These are phyloP conservation scores for Bimuria novae-zelandiae DNA, from an alignment of 2,329 filamentous ascomycete species.

Conservation along the genomic window DNA sequence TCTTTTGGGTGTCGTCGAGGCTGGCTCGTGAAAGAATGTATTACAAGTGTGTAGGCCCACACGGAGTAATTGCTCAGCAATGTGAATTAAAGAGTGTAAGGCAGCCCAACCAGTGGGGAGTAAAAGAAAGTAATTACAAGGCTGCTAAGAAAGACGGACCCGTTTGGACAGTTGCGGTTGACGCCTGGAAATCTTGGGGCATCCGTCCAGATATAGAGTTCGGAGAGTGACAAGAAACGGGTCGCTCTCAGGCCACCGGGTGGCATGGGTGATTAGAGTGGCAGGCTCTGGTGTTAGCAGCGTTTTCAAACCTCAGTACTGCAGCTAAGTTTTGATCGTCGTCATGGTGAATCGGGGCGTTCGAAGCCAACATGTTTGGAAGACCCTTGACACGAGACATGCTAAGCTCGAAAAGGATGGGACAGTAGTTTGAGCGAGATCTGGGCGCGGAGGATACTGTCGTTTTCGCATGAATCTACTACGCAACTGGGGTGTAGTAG, in stretches of 20 bases:
- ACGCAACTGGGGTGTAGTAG: constrained; percentile 35
- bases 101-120: constrained; percentile 60
- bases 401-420: constrained; percentile 42
- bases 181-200: constrained; percentile 44
- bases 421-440: constrained; percentile 32
- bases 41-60: constrained; percentile 39
- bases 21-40: constrained; percentile 46
- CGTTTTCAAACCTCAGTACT: constrained; percentile 49
- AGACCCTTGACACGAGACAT: constrained; percentile 45
- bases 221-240: constrained; percentile 36
- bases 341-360: constrained; percentile 36
- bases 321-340: constrained; percentile 45
- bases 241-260: constrained; percentile 25
- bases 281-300: constrained; percentile 46
- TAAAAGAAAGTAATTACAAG: constrained; percentile 54
- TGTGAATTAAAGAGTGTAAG: constrained; percentile 56
- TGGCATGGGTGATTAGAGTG: constrained; percentile 47
- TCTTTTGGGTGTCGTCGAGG: constrained; percentile 55
- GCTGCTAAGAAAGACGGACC: constrained; percentile 47
- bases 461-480: constrained; percentile 36
- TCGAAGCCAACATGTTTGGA: constrained; percentile 44
- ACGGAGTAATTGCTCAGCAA: constrained; percentile 49
- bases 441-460: constrained; percentile 26
- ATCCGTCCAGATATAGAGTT: constrained; percentile 43
- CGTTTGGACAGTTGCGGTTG: constrained; percentile 46